Evolutionary conservation across 208 protist species (phyloP), one percentile per base, ranked within the genome.

Genomic region (Crithidia fasciculata): DNA sequence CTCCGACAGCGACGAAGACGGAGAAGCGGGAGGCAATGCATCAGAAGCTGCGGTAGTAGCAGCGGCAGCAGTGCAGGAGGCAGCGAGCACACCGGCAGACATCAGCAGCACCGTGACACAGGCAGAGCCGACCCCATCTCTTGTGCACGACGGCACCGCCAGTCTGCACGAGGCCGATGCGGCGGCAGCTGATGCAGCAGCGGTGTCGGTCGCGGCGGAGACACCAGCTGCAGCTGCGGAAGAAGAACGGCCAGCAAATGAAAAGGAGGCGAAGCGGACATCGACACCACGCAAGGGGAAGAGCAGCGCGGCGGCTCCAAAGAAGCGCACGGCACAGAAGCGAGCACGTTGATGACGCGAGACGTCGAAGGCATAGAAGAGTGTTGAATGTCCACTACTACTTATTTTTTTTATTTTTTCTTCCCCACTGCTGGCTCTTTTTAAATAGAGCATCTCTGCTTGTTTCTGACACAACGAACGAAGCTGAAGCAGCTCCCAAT

Each of bases 1-100:
- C 49, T 82, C 85, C 8, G 59, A 68, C 18, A 37, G 15, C 36
- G 15, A 54, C 13, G 15, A 59, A 28, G 50, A 62, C 41, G 54
- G 60, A 37, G 49, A 58, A 18, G 15, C 13, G 45, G 37, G 55
- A 15, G 2, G 10, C 1, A 44, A 53, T 15, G 18, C 37, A 9
- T 8, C 41, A 5, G 16, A 53, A 37, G 18, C 15, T 9, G 8
- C 5, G 39, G 37, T 45, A 13, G 12, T 3, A 1, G 28, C 3
- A 13, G 36, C 7, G 39, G 37, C 56, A 45, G 6, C 4, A 15
- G 47, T 5, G 5, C 47, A 39, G 13, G 61, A 44, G 36, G 45
- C 8, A 28, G 47, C 10, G 36, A 0, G 15, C 16, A 56, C 19
- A 8, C 44, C 8, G 16, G 5, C 44, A 37, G 60, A 15, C 43